phyloP scores from a whole-genome alignment of 2,329 filamentous ascomycete species.

The Alternaria solani region DNA sequence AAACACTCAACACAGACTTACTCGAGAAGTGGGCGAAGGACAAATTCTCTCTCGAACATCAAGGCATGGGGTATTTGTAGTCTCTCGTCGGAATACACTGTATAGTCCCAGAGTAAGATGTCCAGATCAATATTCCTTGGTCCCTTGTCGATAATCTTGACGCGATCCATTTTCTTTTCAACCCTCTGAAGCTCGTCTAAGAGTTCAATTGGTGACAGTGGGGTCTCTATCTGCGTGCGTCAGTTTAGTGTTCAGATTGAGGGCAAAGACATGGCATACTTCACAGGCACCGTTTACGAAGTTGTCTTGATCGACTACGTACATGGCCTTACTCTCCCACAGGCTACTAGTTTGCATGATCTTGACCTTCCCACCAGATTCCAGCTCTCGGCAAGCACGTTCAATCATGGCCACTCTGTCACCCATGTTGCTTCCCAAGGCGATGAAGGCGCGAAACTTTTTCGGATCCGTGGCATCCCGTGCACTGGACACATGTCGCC shows the following conservation, averaged over 20 bases:
- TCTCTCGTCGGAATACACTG: constrained; percentile 71
- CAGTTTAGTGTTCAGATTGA: constrained; percentile 7
- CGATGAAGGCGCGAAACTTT: constrained; percentile 72
- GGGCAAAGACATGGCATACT: constrained; percentile 61
- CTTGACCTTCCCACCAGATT: constrained; percentile 69
- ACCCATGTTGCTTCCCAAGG: constrained; percentile 90
- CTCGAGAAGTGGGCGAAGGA: constrained; percentile 86
- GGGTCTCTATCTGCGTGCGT: constrained; percentile 75
- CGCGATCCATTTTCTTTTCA: constrained; percentile 79
- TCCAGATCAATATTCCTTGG: constrained; percentile 95
- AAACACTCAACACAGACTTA: constrained; percentile 52
- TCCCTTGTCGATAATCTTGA: constrained; percentile 89
- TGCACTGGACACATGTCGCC: neutral
- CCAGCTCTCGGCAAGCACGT: constrained; percentile 80
- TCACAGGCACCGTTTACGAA: constrained; percentile 95
- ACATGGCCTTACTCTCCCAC: constrained; percentile 98
- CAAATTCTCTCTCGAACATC: constrained; percentile 92
- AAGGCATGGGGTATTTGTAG: constrained; percentile 85
- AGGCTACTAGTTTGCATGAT: constrained; percentile 84
- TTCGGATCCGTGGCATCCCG: neutral
- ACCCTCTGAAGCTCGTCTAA: constrained; percentile 84
- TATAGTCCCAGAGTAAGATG: constrained; percentile 80
- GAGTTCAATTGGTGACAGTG: constrained; percentile 75
- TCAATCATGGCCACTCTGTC: constrained; percentile 87
- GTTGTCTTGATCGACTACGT: constrained; percentile 84